Base-by-base conservation (phyloP, 2,329 filamentous ascomycete genomes). In the Hypoxylon sp. region DNA sequence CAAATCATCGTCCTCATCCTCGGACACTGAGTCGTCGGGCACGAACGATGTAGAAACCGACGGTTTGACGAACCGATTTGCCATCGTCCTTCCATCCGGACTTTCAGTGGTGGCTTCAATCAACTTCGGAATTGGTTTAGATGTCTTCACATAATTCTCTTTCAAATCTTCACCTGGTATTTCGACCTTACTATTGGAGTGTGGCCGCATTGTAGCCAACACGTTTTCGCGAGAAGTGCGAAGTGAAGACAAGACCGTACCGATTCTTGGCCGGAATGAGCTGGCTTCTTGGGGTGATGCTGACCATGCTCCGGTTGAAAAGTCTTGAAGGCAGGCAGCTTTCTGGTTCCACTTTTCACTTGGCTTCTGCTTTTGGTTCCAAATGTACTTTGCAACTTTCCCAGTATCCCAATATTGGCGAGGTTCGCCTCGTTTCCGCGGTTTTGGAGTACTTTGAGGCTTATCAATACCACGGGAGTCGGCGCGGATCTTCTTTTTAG, bases 351-450 rank as follows among this genome's bases (percentile, higher is more conserved):
- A 73, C 47, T 65, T 73, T 16, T 65, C 56, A 16, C 52, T 61
- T 6, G 59, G 39, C 11, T 69, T 72, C 34, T 73, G 70, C 27
- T 69, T 72, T 48, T 74, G 68, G n/a, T 67, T 71, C 73, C 73
- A 75, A 11, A 75, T 71, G 45, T 75, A 74, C 16, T 71, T 71
- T 47, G 73, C 74, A 7, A 74, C 45, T 25, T 70, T 71, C 5
- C 70, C 70, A n/a, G 71, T 69, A 45, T 73, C 71, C 72, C 71
- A 74, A 50, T 70, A 67, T 32, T 74, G 69, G 21, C 73, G 63
- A 19, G 59, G 60, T 9, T 70, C 65, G n/a, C 27, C 51, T 51
- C 54, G 61, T 50, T 68, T 69, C 19, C 52, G 55, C 14, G 47
- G 43, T 27, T 64, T 70, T 19, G 45, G 39, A 7, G 39, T 16